Evolutionary conservation across 371 early-diverging fungal species (phyloP), one percentile per base, ranked within the genome.

Genomic region (Nematocida major): DNA sequence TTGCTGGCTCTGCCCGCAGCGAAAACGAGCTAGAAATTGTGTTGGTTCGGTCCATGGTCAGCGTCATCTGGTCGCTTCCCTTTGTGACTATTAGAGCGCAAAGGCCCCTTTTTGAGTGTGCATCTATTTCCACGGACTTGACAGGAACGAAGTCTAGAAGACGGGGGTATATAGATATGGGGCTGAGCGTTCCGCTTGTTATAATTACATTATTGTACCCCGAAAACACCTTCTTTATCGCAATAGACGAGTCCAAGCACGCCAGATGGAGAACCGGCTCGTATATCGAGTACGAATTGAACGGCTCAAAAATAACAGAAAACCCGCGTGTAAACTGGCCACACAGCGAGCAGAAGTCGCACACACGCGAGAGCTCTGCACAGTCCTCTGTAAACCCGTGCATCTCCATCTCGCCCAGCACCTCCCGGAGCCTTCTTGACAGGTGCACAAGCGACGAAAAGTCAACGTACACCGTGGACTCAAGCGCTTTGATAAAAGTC

Each of bases 101-200:
- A 86, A 97, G 94, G 80, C 90, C 90, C 54, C 97, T 85, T 0
- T 91, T 90, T 57, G 95, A 85, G 5, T 95, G 90, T 91, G 94
- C 77, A 91, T 48, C 92, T 88, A 85, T 93, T 92, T 85, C 93
- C 87, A 78, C 67, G 0, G 94, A 89, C 0, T 89, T 89, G 0
- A 90, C 87, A 1, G 88, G 88, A 40, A 85, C 84, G 85, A 99
- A 95, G 43, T 91, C 89, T 15, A 99, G 87, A 78, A 99, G 91
- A 66, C 90, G 90, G n/a, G 97, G 95, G 81, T 97, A 99, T 89
- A 99, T 92, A 47, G 95, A 95, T 81, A 96, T 86, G 0, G 98
- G 97, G 28, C 95, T 94, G 38, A 99, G 87, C 18, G 99, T 97
- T 77, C 97, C 98, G 0, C 96, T 95, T 0, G 99, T 99, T 79